Evolutionary conservation across 805 yeast genomes (phyloP), one percentile per base, ranked within the genome.

Genomic region (Naumovozyma baii): DNA sequence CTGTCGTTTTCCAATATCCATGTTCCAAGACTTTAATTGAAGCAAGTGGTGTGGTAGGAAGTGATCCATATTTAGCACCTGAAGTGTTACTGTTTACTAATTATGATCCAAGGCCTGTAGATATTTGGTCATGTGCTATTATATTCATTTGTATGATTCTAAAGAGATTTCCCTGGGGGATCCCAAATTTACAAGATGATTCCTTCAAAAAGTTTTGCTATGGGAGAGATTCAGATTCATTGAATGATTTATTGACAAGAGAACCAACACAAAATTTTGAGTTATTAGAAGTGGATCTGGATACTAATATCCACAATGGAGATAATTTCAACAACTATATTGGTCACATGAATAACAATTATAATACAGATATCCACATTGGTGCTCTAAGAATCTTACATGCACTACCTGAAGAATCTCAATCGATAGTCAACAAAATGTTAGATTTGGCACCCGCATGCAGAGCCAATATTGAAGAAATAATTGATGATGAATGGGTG

Each of bases 121-220:
- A 85, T 63, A 74, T 86, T 31, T 85, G 95, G 95, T 82, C 94
- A 5, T 78, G 76, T 29, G 94, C 94, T 5, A 84, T 85, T 44
- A 82, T 85, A 33, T 83, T 81, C 61, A 81, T 90, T 51, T 85
- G 95, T 66, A 84, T 86, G 94, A 74, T 83, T 43, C 68, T 85
- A 59, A 80, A 84, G 55, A 81, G 84, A 63, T 85, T 85, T 63
- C 95, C 95, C 5, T 85, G 95, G 95, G 84, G 83, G 55, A 83
- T 83, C 3, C 95, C 95, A 4, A 80, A 83, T 51, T 61, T 76
- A 38, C 67, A 81, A 31, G 95, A 86, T 60, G 73, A 76, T 46
- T 78, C 88, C 44, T 86, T 85, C 64, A 83, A 81, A 60, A 59
- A 83, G 50, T 86, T 83, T 57, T 80, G 87, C 31, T 73, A 81